These are phyloP conservation scores for Solanum dulcamara DNA, from an alignment of 257 asterid genomes.

Conservation along the genomic window DNA sequence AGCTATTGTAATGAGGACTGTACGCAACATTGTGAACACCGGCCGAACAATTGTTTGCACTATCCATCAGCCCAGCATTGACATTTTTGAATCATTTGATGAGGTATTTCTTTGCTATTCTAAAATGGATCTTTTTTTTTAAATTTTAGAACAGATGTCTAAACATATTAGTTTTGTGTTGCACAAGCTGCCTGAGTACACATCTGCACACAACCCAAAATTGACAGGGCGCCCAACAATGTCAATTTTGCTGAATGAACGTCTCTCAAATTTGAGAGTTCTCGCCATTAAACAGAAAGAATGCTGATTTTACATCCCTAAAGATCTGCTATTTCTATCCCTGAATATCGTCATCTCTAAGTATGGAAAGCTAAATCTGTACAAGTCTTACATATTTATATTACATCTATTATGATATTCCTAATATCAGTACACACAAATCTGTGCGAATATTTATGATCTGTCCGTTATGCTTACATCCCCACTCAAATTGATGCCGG, in stretches of 20 bases:
- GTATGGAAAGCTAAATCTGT: too few relatives aligned
- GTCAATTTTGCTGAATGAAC: not conserved
- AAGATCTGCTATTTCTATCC: too few relatives aligned
- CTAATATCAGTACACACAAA: too few relatives aligned
- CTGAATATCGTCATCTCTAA: too few relatives aligned
- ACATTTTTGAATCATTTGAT: conserved; percentile 92
- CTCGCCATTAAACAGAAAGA: not conserved
- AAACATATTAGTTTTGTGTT: not conserved
- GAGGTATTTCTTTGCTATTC: conserved; percentile 46
- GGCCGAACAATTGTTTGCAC: conserved; percentile 97
- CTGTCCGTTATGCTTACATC: too few relatives aligned
- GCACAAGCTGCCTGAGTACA: not conserved
- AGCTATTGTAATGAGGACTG: conserved; percentile 97
- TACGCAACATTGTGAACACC: conserved; percentile 86
- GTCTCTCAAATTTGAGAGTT: not conserved
- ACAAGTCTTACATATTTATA: too few relatives aligned
- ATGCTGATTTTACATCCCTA: not conserved
- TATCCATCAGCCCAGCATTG: conserved; percentile 95
- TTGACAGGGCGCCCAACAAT: not conserved
- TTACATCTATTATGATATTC: too few relatives aligned
- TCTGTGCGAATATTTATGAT: too few relatives aligned
- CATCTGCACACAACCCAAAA: not conserved
- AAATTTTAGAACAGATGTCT: not conserved
- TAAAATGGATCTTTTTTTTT: not conserved
- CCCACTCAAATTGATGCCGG: too few relatives aligned